phyloP scores from a whole-genome alignment of 352 stramenopile species.

The Pythium phragmitis region DNA sequence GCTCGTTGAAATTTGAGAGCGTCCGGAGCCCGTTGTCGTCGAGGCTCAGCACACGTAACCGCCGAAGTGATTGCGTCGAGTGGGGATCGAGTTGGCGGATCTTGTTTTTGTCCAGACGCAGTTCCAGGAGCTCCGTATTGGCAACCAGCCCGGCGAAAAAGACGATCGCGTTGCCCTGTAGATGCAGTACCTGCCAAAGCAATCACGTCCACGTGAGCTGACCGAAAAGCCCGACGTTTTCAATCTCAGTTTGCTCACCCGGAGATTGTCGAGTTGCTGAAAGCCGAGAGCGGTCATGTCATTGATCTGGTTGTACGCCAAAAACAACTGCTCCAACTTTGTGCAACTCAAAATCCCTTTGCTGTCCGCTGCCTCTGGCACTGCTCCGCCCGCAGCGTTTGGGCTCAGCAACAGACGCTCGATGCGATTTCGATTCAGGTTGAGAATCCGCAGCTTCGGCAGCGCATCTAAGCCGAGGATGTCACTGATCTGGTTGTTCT shows the following conservation, averaged over 20 bases:
- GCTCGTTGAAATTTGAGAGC: constrained; percentile 63
- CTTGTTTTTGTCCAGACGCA: constrained; percentile 81
- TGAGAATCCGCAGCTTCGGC: constrained; percentile 59
- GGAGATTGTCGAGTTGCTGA: constrained; percentile 61
- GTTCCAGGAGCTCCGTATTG: constrained; percentile 63
- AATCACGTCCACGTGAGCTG: neutral
- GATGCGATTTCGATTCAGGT: constrained; percentile 79
- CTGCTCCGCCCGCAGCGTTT: constrained; percentile 16
- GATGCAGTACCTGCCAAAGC: constrained; percentile 51
- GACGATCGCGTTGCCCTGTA: constrained; percentile 82
- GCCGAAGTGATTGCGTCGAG: constrained; percentile 43
- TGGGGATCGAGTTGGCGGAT: constrained; percentile 75
- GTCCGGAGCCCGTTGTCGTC: constrained; percentile 82
- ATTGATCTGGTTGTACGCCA: constrained; percentile 80
- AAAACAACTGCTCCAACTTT: constrained; percentile 65
- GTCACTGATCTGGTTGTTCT: constrained; percentile 85
- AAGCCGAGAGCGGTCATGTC: constrained; percentile 72
- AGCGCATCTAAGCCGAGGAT: constrained; percentile 65
- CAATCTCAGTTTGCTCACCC: constrained; percentile 32
- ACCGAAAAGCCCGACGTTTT: neutral
- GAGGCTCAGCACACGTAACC: constrained; percentile 60
- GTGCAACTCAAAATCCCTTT: constrained; percentile 64
- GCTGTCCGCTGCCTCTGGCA: constrained; percentile 32
- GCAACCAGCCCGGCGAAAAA: constrained; percentile 59
- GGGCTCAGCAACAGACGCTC: constrained; percentile 40